Percentiles rank a stretch among this genome's conserved stretches.
phyloP scores from a whole-genome alignment of 768 basidiomycete genomes.

The Polyporus arcularius region DNA sequence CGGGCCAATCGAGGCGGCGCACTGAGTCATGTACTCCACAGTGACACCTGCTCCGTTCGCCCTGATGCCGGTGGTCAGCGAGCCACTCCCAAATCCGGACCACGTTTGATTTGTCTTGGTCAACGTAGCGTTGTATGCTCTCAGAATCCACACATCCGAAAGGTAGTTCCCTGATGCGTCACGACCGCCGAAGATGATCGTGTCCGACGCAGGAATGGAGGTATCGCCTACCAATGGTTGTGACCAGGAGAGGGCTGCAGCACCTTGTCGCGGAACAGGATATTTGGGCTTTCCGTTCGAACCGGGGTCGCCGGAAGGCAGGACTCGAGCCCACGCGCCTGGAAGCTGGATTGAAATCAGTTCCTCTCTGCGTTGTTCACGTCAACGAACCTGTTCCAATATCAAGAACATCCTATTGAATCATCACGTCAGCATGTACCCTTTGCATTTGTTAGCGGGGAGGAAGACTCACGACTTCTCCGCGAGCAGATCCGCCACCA shows the following conservation, averaged over 20 bases:
- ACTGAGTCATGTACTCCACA: conserved; percentile 57
- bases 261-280: conserved; percentile 72
- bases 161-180: conserved; percentile 67
- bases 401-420: conserved; percentile 62
- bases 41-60: conserved; percentile 72
- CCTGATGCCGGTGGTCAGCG: conserved; percentile 59
- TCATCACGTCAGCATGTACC: not conserved
- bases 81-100: conserved; percentile 66
- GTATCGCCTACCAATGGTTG: conserved; percentile 57
- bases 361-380: not conserved
- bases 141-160: conserved; percentile 76
- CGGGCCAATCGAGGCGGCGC: conserved; percentile 45
- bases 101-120: conserved; percentile 56
- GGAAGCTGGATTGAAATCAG: not conserved
- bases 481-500: conserved; percentile 54
- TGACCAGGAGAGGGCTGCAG: conserved; percentile 58
- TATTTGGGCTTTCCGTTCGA: conserved; percentile 46
- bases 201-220: conserved; percentile 56
- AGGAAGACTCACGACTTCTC: conserved; percentile 66
- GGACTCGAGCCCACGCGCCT: conserved; percentile 63
- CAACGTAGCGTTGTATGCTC: conserved; percentile 67
- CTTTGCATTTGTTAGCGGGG: not conserved
- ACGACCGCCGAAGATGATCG: conserved; percentile 77
- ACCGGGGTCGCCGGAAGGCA: conserved; percentile 77
- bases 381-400: conserved; percentile 28